phyloP scores from a whole-genome alignment of 2,329 filamentous ascomycete genomes.

The Ramularia endophylla region DNA sequence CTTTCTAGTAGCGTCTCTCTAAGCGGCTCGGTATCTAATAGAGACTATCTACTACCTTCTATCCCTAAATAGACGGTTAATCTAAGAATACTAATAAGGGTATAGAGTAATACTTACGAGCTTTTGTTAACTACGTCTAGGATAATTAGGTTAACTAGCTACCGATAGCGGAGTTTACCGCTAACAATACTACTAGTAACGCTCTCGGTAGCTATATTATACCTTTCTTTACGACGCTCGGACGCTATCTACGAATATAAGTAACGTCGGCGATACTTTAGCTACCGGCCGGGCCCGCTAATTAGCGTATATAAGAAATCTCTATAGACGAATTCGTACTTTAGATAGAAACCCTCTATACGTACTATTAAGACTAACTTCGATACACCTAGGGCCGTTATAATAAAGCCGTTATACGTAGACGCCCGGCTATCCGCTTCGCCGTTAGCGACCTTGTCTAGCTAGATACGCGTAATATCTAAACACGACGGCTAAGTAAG shows the following conservation, averaged over 20 bases:
- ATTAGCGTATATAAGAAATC: neutral
- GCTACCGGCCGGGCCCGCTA: neutral
- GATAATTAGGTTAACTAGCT: too few relatives aligned
- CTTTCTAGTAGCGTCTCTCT: too few relatives aligned
- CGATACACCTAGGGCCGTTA: too few relatives aligned
- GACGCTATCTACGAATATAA: neutral
- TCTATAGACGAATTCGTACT: too few relatives aligned
- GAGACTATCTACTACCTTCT: neutral
- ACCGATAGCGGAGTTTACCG: too few relatives aligned
- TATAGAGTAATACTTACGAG: neutral
- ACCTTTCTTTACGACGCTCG: neutral
- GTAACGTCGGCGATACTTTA: neutral
- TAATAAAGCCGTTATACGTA: neutral
- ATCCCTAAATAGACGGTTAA: neutral
- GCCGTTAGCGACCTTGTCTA: neutral
- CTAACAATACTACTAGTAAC: too few relatives aligned
- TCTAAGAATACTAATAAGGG: neutral
- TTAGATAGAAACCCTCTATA: too few relatives aligned
- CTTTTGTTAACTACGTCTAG: neutral
- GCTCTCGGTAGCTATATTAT: neutral
- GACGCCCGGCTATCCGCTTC: neutral
- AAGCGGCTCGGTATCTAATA: neutral
- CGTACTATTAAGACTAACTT: too few relatives aligned
- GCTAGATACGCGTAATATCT: neutral
- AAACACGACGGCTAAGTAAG: too few relatives aligned